Conservation (phyloP, 768 basidiomycete genomes). For the Suillus lakei region DNA sequence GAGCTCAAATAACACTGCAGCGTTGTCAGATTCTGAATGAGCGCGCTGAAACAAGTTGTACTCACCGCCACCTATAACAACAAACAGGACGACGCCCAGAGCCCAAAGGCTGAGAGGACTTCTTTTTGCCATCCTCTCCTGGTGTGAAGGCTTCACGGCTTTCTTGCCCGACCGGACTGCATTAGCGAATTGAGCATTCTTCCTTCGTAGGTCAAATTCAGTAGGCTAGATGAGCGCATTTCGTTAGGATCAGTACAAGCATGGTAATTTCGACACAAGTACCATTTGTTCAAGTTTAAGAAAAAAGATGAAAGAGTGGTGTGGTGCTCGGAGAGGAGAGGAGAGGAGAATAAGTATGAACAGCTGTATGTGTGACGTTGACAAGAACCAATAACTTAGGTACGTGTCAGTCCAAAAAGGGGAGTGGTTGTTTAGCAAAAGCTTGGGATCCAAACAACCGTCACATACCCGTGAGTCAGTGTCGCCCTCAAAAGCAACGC, state of each 20-base stretch:
- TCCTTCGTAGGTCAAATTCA: conserved; percentile 80
- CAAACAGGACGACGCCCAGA: conserved; percentile 73
- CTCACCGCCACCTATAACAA: conserved; percentile 81
- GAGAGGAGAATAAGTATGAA: conserved; percentile 8
- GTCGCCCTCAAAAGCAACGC: too few relatives aligned
- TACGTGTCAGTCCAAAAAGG: conserved; percentile 22
- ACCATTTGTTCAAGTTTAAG: conserved; percentile 35
- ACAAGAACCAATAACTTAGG: conserved; percentile 2
- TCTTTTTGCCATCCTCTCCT: conserved; percentile 70
- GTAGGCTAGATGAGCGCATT: conserved; percentile 56
- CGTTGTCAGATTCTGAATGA: conserved; percentile 9
- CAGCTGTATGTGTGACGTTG: conserved; percentile 9
- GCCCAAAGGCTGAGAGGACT: conserved; percentile 81
- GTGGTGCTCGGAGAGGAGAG: conserved; percentile 14
- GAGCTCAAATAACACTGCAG: conserved; percentile 75
- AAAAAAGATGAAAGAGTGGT: conserved; percentile 34
- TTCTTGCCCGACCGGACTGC: conserved; percentile 79
- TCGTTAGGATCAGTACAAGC: background rate
- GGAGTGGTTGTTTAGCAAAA: conserved; percentile 29
- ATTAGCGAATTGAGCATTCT: conserved; percentile 80
- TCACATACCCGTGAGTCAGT: too few relatives aligned
- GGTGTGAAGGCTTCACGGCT: conserved; percentile 70
- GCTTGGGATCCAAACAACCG: conserved; percentile 36
- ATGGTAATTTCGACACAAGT: conserved; percentile 8
- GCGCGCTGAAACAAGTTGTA: conserved; percentile 12